These are phyloP conservation scores for Nannochloropsis oceanica DNA, from an alignment of 108 stramenopile species.

Conservation along the genomic window DNA sequence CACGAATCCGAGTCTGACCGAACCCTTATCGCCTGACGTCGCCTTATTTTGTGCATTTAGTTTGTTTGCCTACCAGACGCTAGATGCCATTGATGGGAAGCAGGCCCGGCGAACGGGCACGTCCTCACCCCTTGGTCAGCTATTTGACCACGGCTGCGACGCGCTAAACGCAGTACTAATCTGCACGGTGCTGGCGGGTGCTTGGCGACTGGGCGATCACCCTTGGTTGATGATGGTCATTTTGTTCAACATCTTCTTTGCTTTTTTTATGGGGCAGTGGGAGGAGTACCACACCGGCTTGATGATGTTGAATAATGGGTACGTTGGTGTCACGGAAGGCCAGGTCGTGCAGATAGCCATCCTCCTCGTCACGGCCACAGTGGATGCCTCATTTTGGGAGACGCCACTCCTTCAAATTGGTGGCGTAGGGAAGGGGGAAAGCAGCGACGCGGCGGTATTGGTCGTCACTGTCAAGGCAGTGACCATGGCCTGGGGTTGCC, in stretches of 20 bases:
- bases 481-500: not conserved
- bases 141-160: slow-evolving; percentile 96
- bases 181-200: slow-evolving; percentile 16
- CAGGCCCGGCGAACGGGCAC: slow-evolving; percentile 76
- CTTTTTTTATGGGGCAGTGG: slow-evolving; percentile 85
- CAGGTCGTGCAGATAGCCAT: slow-evolving; percentile 19
- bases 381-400: not conserved
- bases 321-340: slow-evolving; percentile 20
- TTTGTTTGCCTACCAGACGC: slow-evolving; percentile 33
- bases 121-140: slow-evolving; percentile 76
- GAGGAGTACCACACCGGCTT: slow-evolving; percentile 81
- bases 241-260: slow-evolving; percentile 55
- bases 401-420: not conserved
- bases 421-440: not conserved
- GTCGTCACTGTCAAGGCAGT: not conserved
- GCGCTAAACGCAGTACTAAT: slow-evolving; percentile 56
- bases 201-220: not conserved
- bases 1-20: slow-evolving; percentile 37
- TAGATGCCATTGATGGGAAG: slow-evolving; percentile 98
- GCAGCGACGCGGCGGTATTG: not conserved
- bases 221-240: slow-evolving; percentile 30
- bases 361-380: slow-evolving; percentile 1
- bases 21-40: slow-evolving; percentile 45
- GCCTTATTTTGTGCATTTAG: slow-evolving; percentile 13
- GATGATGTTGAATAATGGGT: slow-evolving; percentile 15